These are phyloP conservation scores for Globisporangium orthogonon DNA, from an alignment of 352 stramenopile genomes.

Conservation along the genomic window DNA sequence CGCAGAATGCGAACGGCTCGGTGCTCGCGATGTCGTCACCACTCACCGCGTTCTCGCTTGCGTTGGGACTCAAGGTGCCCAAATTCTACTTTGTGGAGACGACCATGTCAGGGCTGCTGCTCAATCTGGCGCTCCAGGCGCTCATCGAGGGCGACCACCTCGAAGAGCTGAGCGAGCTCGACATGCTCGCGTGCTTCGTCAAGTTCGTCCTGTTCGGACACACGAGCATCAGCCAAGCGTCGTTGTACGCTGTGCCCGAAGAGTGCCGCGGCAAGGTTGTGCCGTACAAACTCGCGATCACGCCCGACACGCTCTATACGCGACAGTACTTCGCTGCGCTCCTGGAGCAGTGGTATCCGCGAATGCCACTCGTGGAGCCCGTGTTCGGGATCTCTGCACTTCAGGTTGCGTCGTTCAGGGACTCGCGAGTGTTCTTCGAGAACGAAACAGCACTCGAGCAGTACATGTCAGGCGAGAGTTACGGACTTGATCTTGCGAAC, in stretches of 20 bases:
- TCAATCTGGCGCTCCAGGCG: slow-evolving; percentile 42
- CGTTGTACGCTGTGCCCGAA: slow-evolving; percentile 33
- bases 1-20: background rate
- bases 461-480: slow-evolving; percentile 45
- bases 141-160: slow-evolving; percentile 39
- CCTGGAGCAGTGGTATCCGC: slow-evolving; percentile 54
- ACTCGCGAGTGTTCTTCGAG: slow-evolving; percentile 55
- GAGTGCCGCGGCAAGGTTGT: slow-evolving; percentile 48
- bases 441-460: slow-evolving; percentile 42
- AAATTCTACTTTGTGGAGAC: slow-evolving; percentile 65
- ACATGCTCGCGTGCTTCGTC: slow-evolving; percentile 33
- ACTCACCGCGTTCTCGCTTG: slow-evolving; percentile 15
- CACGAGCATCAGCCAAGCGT: slow-evolving; percentile 29
- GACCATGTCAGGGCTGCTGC: slow-evolving; percentile 51
- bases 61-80: slow-evolving; percentile 27
- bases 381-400: slow-evolving; percentile 35
- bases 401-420: slow-evolving; percentile 40
- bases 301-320: slow-evolving; percentile 62
- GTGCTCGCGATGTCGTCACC: background rate
- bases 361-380: slow-evolving; percentile 32
- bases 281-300: slow-evolving; percentile 70
- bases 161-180: slow-evolving; percentile 27
- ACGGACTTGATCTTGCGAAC: slow-evolving; percentile 33
- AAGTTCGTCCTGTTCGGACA: slow-evolving; percentile 48
- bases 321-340: slow-evolving; percentile 43